Evolutionary conservation across 352 stramenopile species (phyloP).

Genomic region (Globisporangium megalacanthum): DNA sequence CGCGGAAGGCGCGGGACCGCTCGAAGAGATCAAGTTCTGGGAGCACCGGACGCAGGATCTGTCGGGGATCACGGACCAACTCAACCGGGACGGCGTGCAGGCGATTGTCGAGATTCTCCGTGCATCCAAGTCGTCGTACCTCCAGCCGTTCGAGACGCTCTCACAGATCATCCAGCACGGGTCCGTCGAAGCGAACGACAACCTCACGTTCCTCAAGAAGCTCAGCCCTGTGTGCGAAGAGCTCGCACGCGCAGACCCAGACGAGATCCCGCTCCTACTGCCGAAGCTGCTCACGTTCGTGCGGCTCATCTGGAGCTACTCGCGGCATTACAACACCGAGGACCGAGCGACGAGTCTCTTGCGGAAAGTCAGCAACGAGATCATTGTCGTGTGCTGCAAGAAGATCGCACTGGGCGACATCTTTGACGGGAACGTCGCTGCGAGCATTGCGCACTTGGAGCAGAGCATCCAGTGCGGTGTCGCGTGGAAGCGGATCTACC

Average conservation of each 20-base stretch:
- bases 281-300: conserved; percentile 91
- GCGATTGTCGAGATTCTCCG: conserved; percentile 85
- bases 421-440: conserved; percentile 91
- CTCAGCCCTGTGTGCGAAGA: conserved; percentile 89
- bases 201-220: conserved; percentile 92
- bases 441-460: conserved; percentile 84
- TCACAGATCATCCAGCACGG: conserved; percentile 92
- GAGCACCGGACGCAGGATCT: conserved; percentile 89
- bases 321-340: conserved; percentile 92
- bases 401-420: conserved; percentile 89
- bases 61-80: conserved; percentile 91
- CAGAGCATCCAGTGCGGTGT: conserved; percentile 91
- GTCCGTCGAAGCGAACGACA: conserved; percentile 91
- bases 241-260: conserved; percentile 74
- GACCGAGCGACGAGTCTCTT: conserved; percentile 91
- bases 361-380: conserved; percentile 94
- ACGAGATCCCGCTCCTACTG: conserved; percentile 88
- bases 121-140: conserved; percentile 90
- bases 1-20: conserved; percentile 84
- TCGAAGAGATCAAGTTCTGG: conserved; percentile 97
- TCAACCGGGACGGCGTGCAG: conserved; percentile 88
- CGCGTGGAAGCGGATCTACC: conserved; percentile 90
- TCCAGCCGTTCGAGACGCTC: conserved; percentile 90
- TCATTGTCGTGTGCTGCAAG: conserved; percentile 88
- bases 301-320: conserved; percentile 93